phyloP scores from a whole-genome alignment of 129 eudicot genomes.

The Flaveria sonorensis region DNA sequence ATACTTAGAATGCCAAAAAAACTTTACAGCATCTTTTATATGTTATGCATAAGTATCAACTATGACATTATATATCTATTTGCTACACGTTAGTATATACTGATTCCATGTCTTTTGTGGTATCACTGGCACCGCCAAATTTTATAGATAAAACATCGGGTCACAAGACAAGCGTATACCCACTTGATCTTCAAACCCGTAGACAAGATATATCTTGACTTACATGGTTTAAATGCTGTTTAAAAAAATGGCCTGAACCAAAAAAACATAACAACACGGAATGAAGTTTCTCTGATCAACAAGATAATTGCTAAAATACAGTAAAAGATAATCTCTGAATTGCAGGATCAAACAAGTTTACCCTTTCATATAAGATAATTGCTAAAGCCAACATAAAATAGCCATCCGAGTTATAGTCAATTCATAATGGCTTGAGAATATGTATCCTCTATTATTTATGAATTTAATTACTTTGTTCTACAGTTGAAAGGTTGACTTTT shows the following conservation, averaged over 20 bases:
- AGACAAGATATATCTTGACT: background rate
- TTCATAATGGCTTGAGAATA: background rate
- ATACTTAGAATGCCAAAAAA: background rate
- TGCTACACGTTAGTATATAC: background rate
- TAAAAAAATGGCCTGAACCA: no score
- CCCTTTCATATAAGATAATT: background rate
- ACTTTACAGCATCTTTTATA: background rate
- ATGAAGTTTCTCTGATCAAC: background rate
- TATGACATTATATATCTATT: background rate
- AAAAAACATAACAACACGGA: background rate
- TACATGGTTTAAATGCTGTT: background rate
- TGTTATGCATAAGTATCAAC: background rate
- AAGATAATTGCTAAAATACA: background rate
- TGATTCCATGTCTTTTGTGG: background rate
- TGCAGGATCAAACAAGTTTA: background rate
- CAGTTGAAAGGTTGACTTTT: constrained; percentile 92
- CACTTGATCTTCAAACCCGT: background rate
- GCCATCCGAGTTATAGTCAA: background rate
- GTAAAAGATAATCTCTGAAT: background rate
- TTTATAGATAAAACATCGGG: background rate
- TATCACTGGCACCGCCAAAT: background rate
- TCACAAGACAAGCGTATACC: background rate
- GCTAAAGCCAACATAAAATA: constrained; percentile 15
- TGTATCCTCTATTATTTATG: constrained; percentile 9
- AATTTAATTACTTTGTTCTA: constrained; percentile 19